Percentiles rank a stretch among this genome's conserved stretches.
These are phyloP conservation scores for Ophiosphaerella narmari DNA, from an alignment of 2,329 filamentous ascomycete genomes.

Conservation along the genomic window DNA sequence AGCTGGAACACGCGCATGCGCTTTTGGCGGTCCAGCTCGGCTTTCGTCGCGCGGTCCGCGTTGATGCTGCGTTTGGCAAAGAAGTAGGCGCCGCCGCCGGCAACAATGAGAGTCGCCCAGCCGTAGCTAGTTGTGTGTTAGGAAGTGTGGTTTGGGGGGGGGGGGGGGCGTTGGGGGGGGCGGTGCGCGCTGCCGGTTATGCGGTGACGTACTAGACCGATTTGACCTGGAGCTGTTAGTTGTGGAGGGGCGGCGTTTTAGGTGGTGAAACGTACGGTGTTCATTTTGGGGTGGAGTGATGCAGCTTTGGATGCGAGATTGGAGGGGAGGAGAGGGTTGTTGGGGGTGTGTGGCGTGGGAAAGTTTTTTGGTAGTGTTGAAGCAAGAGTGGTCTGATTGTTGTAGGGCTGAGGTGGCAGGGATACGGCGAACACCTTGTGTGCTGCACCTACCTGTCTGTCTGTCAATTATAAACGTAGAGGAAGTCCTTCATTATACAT, in stretches of 20 bases:
- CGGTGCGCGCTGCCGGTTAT: neutral
- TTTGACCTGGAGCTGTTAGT: constrained; percentile 51
- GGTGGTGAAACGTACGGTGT: constrained; percentile 52
- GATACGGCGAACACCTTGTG: neutral
- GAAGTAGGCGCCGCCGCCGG: constrained; percentile 90
- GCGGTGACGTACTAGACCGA: constrained; percentile 61
- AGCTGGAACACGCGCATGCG: constrained; percentile 38
- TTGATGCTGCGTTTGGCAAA: constrained; percentile 96
- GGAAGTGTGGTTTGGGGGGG: constrained; percentile 1
- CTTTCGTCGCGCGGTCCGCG: constrained; percentile 78
- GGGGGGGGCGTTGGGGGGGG: neutral
- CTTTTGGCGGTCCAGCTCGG: constrained; percentile 51
- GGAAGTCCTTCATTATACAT: neutral
- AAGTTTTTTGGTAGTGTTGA: constrained; percentile 26
- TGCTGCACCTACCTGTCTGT: no score
- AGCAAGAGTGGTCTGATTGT: constrained; percentile 39
- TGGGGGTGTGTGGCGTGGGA: constrained; percentile 9
- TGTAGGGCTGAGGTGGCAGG: constrained; percentile 9
- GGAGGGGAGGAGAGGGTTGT: constrained; percentile 6
- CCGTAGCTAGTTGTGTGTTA: constrained; percentile 68
- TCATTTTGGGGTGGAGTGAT: constrained; percentile 47
- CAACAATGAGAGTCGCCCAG: constrained; percentile 83
- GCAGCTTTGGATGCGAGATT: constrained; percentile 4
- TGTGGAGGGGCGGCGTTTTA: neutral
- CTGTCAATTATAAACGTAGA: neutral